Evolutionary conservation across 305 asterid species (phyloP).

Genomic region (Petunia hybrid): DNA sequence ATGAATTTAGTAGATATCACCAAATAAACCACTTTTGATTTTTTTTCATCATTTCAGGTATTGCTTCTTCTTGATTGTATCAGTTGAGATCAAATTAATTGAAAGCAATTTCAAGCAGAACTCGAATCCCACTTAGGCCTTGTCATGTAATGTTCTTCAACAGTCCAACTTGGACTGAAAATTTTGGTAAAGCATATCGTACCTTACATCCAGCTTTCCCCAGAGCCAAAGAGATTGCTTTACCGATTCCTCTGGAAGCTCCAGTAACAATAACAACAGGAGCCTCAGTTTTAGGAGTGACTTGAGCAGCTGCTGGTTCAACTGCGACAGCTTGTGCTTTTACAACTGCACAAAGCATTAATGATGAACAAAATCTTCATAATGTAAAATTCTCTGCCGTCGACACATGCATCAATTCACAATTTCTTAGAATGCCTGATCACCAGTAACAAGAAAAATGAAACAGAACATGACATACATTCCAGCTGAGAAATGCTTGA

Average conservation of each 20-base stretch:
- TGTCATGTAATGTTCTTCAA: neutral
- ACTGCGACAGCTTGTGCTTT: conserved; percentile 74
- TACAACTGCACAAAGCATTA: conserved; percentile 53
- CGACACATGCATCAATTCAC: neutral
- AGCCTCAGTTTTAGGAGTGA: conserved; percentile 65
- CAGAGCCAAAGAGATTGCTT: conserved; percentile 86
- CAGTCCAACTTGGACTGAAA: neutral
- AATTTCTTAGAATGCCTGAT: neutral
- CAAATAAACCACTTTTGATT: neutral
- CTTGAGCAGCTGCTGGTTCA: conserved; percentile 59
- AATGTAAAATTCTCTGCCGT: neutral
- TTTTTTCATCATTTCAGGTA: neutral
- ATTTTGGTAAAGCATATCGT: neutral
- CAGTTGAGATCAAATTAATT: conserved; percentile 19
- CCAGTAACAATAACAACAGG: conserved; percentile 92
- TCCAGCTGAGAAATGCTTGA: neutral
- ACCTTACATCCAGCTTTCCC: conserved; percentile 99
- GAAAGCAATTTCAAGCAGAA: neutral
- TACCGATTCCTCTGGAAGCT: conserved; percentile 96
- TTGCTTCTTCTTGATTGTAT: neutral
- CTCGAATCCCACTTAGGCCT: neutral
- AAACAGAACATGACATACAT: neutral
- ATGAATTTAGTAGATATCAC: neutral
- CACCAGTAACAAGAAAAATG: neutral
- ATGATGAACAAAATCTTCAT: neutral